Evolutionary conservation across 176 grass and related monocot genomes (phyloP).

Genomic region (Ampelocalamus luodianensis): DNA sequence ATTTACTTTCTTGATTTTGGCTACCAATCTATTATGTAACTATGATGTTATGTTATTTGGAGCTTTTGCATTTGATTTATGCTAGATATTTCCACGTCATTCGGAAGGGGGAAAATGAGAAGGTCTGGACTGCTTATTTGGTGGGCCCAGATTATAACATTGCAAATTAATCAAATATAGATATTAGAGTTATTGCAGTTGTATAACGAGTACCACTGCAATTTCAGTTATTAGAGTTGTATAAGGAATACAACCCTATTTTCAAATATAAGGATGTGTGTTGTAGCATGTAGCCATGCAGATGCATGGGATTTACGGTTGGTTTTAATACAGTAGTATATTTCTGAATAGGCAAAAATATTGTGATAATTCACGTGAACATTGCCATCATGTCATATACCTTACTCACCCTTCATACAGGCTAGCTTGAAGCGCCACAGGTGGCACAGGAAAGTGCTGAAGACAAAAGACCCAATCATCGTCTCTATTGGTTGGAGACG

Average conservation of each 20-base stretch:
- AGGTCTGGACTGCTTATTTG: constrained; percentile 7
- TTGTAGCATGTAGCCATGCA: constrained; percentile 8
- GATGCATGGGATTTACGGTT: background rate
- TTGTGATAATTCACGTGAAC: background rate
- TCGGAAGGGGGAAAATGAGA: background rate
- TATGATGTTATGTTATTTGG: constrained; percentile 11
- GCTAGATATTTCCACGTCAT: background rate
- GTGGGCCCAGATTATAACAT: background rate
- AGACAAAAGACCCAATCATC: constrained; percentile 89
- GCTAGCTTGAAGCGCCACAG: constrained; percentile 87
- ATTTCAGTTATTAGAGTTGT: background rate
- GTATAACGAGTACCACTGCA: background rate
- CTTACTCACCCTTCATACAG: constrained; percentile 30
- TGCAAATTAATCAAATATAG: background rate
- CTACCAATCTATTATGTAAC: background rate
- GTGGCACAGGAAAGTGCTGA: constrained; percentile 94
- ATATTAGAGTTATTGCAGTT: constrained; percentile 1
- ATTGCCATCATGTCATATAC: constrained; percentile 17
- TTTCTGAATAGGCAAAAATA: constrained; percentile 29
- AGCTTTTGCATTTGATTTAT: background rate
- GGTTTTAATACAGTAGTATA: background rate
- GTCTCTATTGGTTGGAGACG: constrained; percentile 93
- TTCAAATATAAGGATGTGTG: constrained; percentile 21
- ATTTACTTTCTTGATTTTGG: background rate
- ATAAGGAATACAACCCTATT: background rate